Percentiles rank a stretch among this genome's conserved stretches.
Conservation (phyloP, 192 early-diverging fungal species). For the Entomortierella parvispora region DNA sequence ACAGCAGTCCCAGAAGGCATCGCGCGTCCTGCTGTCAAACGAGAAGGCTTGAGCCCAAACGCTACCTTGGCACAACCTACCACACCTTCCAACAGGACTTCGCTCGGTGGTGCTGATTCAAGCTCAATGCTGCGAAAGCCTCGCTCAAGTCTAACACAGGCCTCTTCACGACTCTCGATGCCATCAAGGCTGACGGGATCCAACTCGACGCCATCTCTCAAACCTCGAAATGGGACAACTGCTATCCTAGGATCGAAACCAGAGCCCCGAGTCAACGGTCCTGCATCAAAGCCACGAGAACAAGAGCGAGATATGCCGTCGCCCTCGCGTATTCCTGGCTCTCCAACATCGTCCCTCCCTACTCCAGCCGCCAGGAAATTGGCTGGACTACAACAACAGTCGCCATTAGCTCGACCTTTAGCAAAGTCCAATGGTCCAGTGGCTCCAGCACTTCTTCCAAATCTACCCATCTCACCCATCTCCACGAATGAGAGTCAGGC, state of each 20-base stretch:
- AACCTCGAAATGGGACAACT: slow-evolving; percentile 2
- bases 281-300: not conserved
- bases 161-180: slow-evolving; percentile 13
- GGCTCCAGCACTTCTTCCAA: slow-evolving; percentile 1
- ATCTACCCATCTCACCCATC: not conserved
- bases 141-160: not conserved
- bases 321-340: slow-evolving; percentile 13
- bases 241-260: too few species aligned
- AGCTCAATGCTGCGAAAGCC: not conserved
- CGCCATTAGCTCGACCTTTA: slow-evolving; percentile 5
- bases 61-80: too few species aligned
- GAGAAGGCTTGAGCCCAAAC: too few species aligned
- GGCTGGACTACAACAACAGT: slow-evolving; percentile 2
- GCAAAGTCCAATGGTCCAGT: not conserved
- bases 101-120: too few species aligned
- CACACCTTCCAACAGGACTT: too few species aligned
- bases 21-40: too few species aligned
- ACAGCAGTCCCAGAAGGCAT: too few species aligned
- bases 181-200: slow-evolving; percentile 7
- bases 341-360: slow-evolving; percentile 2
- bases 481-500: not conserved
- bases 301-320: not conserved
- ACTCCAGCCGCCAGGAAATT: slow-evolving; percentile 8
- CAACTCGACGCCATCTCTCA: slow-evolving; percentile 1
- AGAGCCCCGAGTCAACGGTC: not conserved